Conservation (phyloP, 805 yeast genomes). For the Candida ortonii region DNA sequence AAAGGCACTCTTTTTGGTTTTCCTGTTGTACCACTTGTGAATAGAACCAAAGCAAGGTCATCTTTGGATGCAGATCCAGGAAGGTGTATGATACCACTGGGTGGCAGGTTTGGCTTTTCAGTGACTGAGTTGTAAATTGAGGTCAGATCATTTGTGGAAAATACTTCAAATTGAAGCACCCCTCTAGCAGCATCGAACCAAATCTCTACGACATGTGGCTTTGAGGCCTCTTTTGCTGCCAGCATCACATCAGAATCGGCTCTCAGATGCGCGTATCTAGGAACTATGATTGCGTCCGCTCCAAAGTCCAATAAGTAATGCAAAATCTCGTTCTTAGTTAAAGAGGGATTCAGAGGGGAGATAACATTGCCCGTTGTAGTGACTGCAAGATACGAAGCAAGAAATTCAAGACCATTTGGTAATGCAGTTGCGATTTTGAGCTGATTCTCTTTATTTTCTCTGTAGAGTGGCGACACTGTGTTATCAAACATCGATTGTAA, state of each 20-base stretch:
- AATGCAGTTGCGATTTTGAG: constrained; percentile 56
- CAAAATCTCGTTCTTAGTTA: constrained; percentile 59
- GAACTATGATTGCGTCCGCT: constrained; percentile 56
- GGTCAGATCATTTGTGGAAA: constrained; percentile 11
- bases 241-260: constrained; percentile 30
- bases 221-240: constrained; percentile 34
- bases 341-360: constrained; percentile 67
- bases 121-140: constrained; percentile 21
- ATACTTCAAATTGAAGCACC: constrained; percentile 40
- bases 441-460: constrained; percentile 32
- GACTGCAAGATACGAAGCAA: constrained; percentile 52
- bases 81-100: constrained; percentile 9
- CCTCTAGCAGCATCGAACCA: constrained; percentile 41
- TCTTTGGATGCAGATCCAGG: constrained; percentile 21
- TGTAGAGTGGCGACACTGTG: constrained; percentile 40
- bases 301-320: constrained; percentile 61
- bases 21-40: constrained; percentile 77
- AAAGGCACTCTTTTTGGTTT: constrained; percentile 74
- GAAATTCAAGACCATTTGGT: constrained; percentile 59
- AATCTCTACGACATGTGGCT: constrained; percentile 56
- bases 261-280: constrained; percentile 43
- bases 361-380: constrained; percentile 57
- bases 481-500: constrained; percentile 47
- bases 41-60: constrained; percentile 63
- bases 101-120: constrained; percentile 15